These are phyloP conservation scores for Phoma sp. DNA, from an alignment of 2,329 filamentous ascomycete species.

Conservation along the genomic window DNA sequence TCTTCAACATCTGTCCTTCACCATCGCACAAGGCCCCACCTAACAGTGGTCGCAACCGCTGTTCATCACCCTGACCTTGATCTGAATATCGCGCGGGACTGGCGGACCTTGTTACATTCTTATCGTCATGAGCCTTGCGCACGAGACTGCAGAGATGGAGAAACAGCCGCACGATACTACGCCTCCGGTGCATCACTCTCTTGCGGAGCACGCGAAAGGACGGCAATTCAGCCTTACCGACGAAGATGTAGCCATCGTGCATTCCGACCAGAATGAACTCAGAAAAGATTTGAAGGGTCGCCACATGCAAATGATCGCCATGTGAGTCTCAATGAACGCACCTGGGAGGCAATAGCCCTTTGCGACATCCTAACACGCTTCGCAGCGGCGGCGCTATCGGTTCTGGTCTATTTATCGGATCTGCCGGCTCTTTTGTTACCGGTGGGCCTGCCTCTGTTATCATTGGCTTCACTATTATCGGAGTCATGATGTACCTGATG, in stretches of 20 bases:
- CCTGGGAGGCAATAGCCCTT: neutral
- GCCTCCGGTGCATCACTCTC: neutral
- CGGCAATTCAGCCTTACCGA: conserved; percentile 3
- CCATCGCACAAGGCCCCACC: neutral
- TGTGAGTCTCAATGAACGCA: conserved; percentile 29
- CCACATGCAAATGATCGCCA: conserved; percentile 65
- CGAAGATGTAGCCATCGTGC: conserved; percentile 4
- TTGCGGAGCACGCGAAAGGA: conserved; percentile 3
- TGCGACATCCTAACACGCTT: neutral
- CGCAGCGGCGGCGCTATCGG: conserved; percentile 60
- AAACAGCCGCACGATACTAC: neutral
- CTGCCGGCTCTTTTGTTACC: conserved; percentile 42
- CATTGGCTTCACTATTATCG: conserved; percentile 12
- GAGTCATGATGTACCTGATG: conserved; percentile 27
- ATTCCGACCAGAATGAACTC: conserved; percentile 4
- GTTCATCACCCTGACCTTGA: neutral
- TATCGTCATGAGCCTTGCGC: conserved; percentile 2
- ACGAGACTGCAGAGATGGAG: conserved; percentile 8
- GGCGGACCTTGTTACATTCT: neutral
- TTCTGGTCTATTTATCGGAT: conserved; percentile 64
- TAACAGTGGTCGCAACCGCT: neutral
- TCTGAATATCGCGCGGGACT: neutral
- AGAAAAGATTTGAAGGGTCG: conserved; percentile 52
- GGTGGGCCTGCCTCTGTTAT: conserved; percentile 23
- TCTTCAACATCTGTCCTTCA: neutral